Evolutionary conservation across 306 rosid species (phyloP).

Genomic region (Ammopiptanthus mongolicus): DNA sequence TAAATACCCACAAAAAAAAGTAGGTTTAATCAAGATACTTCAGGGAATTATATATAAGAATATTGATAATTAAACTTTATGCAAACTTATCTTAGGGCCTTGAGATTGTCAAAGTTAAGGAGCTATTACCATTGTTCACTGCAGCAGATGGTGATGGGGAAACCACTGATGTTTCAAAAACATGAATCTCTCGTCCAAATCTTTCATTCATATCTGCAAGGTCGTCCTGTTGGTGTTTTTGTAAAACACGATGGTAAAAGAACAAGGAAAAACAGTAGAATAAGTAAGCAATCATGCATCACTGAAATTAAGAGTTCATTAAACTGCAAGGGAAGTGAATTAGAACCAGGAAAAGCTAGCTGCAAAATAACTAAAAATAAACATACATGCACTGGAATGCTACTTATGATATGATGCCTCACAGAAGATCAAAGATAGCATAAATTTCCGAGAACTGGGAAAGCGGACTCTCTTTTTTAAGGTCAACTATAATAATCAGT

Average conservation of each 20-base stretch:
- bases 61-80: not conserved
- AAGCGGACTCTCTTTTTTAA: not conserved
- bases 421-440: not conserved
- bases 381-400: not conserved
- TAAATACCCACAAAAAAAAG: constrained; percentile 10
- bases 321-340: not conserved
- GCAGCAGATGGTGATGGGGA: constrained; percentile 43
- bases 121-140: constrained; percentile 36
- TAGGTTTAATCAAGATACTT: not conserved
- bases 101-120: not conserved
- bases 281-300: not conserved
- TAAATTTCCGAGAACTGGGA: not conserved
- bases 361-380: not conserved
- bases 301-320: not conserved
- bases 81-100: not conserved
- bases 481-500: not conserved
- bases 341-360: not conserved
- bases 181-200: constrained; percentile 66
- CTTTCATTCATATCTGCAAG: constrained; percentile 52
- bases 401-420: not conserved
- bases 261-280: not conserved
- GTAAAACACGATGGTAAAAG: not conserved
- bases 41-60: not conserved
- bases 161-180: constrained; percentile 53
- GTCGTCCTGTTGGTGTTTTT: constrained; percentile 54